Conservation (phyloP, 1,284 basidiomycete species). For the Takashimella tepidaria region DNA sequence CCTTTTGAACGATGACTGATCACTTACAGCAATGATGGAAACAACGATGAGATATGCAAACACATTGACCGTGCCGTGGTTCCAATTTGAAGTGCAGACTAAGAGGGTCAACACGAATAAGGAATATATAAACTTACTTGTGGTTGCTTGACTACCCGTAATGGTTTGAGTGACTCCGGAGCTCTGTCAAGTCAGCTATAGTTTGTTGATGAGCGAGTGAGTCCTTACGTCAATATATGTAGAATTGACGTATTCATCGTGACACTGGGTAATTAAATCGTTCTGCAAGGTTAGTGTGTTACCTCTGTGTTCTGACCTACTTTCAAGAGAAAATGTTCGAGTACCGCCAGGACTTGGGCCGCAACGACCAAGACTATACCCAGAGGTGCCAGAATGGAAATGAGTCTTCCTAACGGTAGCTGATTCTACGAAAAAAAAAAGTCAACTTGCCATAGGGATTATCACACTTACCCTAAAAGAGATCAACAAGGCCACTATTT, state of each 20-base stretch:
- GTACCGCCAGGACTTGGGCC: constrained; percentile 55
- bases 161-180: constrained; percentile 9
- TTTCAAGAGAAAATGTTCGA: constrained; percentile 66
- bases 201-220: background rate
- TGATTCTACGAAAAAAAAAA: constrained; percentile 66
- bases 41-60: constrained; percentile 59
- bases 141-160: constrained; percentile 5
- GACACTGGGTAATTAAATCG: constrained; percentile 55
- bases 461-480: constrained; percentile 54
- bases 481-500: constrained; percentile 57
- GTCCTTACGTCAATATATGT: constrained; percentile 30
- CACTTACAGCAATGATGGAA: constrained; percentile 38
- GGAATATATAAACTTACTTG: constrained; percentile 37
- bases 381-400: constrained; percentile 55
- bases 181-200: constrained; percentile 5
- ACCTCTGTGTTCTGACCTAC: too few relatives aligned
- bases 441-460: constrained; percentile 6
- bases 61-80: constrained; percentile 57
- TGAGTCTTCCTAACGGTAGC: constrained; percentile 54
- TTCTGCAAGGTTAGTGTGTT: too few relatives aligned
- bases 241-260: constrained; percentile 42
- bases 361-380: constrained; percentile 55
- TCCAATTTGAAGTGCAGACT: constrained; percentile 57
- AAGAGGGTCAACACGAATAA: background rate
- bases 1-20: background rate